Conservation (phyloP, 2,329 filamentous ascomycete species). For the Rhinocladiella mackenziei region DNA sequence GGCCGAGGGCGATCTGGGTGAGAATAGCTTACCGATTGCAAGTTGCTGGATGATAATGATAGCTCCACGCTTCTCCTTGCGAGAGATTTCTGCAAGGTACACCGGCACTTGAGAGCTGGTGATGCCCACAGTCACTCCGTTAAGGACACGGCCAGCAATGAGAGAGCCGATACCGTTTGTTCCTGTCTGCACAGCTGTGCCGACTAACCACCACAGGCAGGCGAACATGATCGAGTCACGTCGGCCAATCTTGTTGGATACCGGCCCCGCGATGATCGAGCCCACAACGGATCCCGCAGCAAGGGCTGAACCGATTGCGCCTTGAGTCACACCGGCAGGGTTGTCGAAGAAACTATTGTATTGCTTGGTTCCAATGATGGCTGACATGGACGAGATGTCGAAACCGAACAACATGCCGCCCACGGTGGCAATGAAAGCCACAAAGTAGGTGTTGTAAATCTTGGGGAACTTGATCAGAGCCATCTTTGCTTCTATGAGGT, state of each 20-base stretch:
- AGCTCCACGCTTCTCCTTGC: conserved; percentile 40
- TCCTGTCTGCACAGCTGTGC: conserved; percentile 39
- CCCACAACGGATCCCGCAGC: conserved; percentile 50
- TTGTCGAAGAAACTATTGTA: conserved; percentile 51
- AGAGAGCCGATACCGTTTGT: conserved; percentile 15
- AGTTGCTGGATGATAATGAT: conserved; percentile 46
- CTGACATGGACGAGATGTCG: conserved; percentile 54
- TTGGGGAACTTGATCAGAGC: conserved; percentile 41
- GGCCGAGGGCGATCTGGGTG: neutral
- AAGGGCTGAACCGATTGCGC: conserved; percentile 49
- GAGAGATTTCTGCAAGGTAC: conserved; percentile 44
- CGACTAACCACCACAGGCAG: conserved; percentile 47
- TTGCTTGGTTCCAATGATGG: conserved; percentile 49
- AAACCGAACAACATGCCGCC: conserved; percentile 56
- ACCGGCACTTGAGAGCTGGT: conserved; percentile 45
- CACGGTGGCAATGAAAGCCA: conserved; percentile 51
- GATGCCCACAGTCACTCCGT: conserved; percentile 38
- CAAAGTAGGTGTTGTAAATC: conserved; percentile 53
- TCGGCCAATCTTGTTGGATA: conserved; percentile 49
- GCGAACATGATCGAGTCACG: conserved; percentile 47
- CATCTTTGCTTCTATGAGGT: too few species aligned
- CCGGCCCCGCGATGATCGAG: conserved; percentile 42
- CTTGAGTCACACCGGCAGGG: conserved; percentile 47
- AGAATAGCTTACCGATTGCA: conserved; percentile 35
- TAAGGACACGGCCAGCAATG: conserved; percentile 32